Evolutionary conservation across 805 yeast genomes (phyloP).

Genomic region (Kodamaea sagamina): DNA sequence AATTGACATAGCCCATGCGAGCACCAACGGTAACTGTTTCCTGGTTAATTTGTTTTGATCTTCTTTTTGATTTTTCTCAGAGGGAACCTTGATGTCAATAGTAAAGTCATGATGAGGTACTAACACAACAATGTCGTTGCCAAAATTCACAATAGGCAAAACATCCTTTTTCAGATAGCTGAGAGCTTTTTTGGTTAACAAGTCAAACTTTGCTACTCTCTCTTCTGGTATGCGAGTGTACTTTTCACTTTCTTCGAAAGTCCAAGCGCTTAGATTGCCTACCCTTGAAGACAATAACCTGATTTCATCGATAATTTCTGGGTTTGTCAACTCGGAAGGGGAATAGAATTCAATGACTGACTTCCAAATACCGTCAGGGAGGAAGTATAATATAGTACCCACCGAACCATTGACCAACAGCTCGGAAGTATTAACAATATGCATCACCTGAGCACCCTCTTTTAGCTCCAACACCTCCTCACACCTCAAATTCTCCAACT

Average conservation of each 20-base stretch:
- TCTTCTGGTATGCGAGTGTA: slow-evolving; percentile 27
- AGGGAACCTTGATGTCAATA: slow-evolving; percentile 26
- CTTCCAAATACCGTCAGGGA: slow-evolving; percentile 27
- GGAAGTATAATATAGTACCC: slow-evolving; percentile 69
- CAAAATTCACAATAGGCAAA: slow-evolving; percentile 52
- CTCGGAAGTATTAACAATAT: slow-evolving; percentile 72
- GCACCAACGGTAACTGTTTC: slow-evolving; percentile 64
- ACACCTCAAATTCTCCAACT: slow-evolving; percentile 70
- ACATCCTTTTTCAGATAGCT: slow-evolving; percentile 22
- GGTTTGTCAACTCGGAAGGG: slow-evolving; percentile 18
- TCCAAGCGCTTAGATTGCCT: slow-evolving; percentile 23
- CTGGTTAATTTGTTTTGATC: slow-evolving; percentile 37
- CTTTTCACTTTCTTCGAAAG: slow-evolving; percentile 17
- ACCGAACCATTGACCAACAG: slow-evolving; percentile 89
- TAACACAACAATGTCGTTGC: slow-evolving; percentile 35
- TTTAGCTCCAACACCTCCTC: slow-evolving; percentile 63
- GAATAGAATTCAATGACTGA: slow-evolving; percentile 29
- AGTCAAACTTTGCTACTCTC: slow-evolving; percentile 24
- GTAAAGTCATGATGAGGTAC: slow-evolving; percentile 42
- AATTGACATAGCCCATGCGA: slow-evolving; percentile 83
- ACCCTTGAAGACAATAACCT: slow-evolving; percentile 25
- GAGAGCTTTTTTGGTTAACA: slow-evolving; percentile 24
- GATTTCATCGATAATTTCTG: slow-evolving; percentile 26
- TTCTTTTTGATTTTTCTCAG: slow-evolving; percentile 11
- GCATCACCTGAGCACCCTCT: slow-evolving; percentile 92